Evolutionary conservation across 2,329 filamentous ascomycete species (phyloP).

Genomic region (Ciborinia camelliae): DNA sequence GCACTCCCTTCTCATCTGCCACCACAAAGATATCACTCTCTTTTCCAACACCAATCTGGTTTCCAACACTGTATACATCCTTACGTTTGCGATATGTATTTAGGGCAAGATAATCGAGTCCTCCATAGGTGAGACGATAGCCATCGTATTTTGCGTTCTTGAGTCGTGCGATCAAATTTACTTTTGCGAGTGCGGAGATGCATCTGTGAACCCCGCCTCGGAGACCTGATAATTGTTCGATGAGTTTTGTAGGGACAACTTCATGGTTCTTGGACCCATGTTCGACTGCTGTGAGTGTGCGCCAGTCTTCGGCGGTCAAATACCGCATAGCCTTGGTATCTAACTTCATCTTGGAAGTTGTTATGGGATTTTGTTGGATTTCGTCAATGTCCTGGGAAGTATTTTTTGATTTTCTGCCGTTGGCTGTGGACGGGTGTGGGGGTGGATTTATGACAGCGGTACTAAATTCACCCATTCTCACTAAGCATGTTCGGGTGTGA

Average conservation of each 20-base stretch:
- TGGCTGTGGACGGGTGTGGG: constrained; percentile 1
- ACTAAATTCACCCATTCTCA: neutral
- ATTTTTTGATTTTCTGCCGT: constrained; percentile 14
- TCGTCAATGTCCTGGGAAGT: neutral
- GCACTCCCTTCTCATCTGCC: constrained; percentile 71
- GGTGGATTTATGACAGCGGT: neutral
- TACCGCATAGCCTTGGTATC: constrained; percentile 93
- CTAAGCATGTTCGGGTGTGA: neutral
- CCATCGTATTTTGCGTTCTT: constrained; percentile 98
- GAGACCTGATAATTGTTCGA: constrained; percentile 77
- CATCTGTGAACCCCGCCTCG: constrained; percentile 79
- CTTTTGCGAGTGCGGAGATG: constrained; percentile 89
- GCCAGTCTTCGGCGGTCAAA: constrained; percentile 89
- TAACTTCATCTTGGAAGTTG: constrained; percentile 69
- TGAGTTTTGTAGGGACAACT: constrained; percentile 86
- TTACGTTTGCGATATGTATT: constrained; percentile 81
- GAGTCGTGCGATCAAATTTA: constrained; percentile 83
- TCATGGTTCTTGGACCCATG: constrained; percentile 95
- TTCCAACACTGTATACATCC: constrained; percentile 86
- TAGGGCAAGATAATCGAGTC: constrained; percentile 94
- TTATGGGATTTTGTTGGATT: constrained; percentile 1
- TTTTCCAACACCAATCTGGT: constrained; percentile 92
- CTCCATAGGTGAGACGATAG: constrained; percentile 93
- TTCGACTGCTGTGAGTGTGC: constrained; percentile 89
- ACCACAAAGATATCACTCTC: constrained; percentile 97